Base-by-base conservation (phyloP, 306 rosid species). In the Oemleria cerasiformis region DNA sequence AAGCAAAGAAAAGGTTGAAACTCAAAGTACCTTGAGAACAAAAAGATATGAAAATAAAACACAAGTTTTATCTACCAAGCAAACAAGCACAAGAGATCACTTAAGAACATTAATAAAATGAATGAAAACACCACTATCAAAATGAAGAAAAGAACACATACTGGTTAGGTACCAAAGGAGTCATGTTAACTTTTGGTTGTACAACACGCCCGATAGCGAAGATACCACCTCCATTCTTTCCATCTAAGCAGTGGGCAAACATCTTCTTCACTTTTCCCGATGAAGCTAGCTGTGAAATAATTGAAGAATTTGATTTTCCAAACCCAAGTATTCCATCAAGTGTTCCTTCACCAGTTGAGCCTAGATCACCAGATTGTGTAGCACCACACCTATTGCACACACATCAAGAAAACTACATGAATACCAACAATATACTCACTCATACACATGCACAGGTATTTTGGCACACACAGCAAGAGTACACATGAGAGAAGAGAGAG, bases 241-340 rank as follows among this genome's bases (percentile, higher is more conserved):
- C 97, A 82, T 94, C 88, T 74, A 94, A 87, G 86, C 99, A 94
- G 81, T 94, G 99, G 76, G 99, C 99, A 89, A 94, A 94, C 90
- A 91, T 94, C 86, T 91, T 94, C 83, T 85, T 88, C 73, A 94
- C 97, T 80, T 85, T 85, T 59, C 92, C 90, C n/a, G 97, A 87
- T 44, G 90, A 82, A 70, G 95, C 96, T 76, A 94, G 90, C 82
- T 94, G 99, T 70, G 99, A 94, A 85, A 94, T 91, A 72, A 94
- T 67, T 25, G 99, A 94, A 45, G 87, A 86, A 86, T 94, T 94
- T 49, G 97, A 88, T 77, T 89, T 94, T 80, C 99, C 99, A 76
- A 94, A 94, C 68, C 97, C 99, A 82, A 94, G 99, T 74, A 94
- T 91, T 67, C 99, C 99, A 82, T 94, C 99, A 72, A 94, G 96